Evolutionary conservation across 2,329 filamentous ascomycete species (phyloP).

Genomic region (Fusarium sp.): DNA sequence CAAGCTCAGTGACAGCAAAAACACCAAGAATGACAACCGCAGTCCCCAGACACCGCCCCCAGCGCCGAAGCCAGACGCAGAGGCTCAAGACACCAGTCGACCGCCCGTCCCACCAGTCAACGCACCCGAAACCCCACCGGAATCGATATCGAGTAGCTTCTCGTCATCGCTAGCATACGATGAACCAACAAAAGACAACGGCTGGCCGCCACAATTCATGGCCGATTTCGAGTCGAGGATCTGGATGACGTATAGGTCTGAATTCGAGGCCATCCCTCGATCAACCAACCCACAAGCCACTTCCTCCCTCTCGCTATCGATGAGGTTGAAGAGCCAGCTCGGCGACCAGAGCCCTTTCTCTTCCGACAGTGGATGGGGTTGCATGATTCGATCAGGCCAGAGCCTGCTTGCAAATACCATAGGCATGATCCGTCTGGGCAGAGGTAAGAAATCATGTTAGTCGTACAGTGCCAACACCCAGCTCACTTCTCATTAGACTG

Average conservation of each 20-base stretch:
- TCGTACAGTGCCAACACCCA: not conserved
- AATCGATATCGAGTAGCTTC: slow-evolving; percentile 64
- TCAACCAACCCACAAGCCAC: slow-evolving; percentile 79
- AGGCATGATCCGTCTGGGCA: slow-evolving; percentile 77
- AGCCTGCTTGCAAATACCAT: slow-evolving; percentile 91
- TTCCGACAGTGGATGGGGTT: slow-evolving; percentile 96
- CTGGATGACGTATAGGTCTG: slow-evolving; percentile 96
- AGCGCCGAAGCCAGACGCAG: slow-evolving; percentile 21
- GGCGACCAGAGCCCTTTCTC: slow-evolving; percentile 85
- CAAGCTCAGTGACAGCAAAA: slow-evolving; percentile 50
- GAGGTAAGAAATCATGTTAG: slow-evolving; percentile 66
- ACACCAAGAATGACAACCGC: slow-evolving; percentile 18
- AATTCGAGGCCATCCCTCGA: slow-evolving; percentile 85
- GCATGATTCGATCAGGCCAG: slow-evolving; percentile 98
- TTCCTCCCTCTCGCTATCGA: slow-evolving; percentile 81
- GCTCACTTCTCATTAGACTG: slow-evolving; percentile 66
- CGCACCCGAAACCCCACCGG: slow-evolving; percentile 59
- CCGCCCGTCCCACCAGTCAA: slow-evolving; percentile 41
- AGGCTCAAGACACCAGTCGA: slow-evolving; percentile 31
- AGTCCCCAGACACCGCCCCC: slow-evolving; percentile 41
- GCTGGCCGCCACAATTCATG: slow-evolving; percentile 88
- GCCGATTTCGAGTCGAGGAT: slow-evolving; percentile 93
- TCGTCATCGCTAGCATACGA: slow-evolving; percentile 64
- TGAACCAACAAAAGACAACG: slow-evolving; percentile 59
- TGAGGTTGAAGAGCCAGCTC: slow-evolving; percentile 84